phyloP scores from a whole-genome alignment of 1,284 basidiomycete genomes.

The Prillingera fragicola region DNA sequence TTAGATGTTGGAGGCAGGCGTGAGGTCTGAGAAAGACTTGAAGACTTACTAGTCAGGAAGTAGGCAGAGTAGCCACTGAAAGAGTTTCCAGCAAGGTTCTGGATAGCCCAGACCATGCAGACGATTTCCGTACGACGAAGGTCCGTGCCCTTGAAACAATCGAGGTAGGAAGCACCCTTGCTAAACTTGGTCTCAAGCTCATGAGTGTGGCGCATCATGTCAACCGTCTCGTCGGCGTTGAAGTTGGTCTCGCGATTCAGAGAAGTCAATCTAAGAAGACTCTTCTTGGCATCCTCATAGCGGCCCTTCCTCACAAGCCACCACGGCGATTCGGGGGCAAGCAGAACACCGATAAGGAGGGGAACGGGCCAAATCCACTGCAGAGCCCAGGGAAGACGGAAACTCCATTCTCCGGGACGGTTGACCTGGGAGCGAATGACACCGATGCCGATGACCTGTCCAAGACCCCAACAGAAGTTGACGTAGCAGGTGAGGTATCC shows the following conservation, averaged over 20 bases:
- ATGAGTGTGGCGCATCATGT: slow-evolving; percentile 47
- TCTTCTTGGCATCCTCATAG: slow-evolving; percentile 49
- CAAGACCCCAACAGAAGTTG: slow-evolving; percentile 45
- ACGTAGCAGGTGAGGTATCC: slow-evolving; percentile 43
- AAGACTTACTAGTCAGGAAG: background rate
- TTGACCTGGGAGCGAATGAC: slow-evolving; percentile 40
- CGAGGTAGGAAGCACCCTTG: slow-evolving; percentile 42
- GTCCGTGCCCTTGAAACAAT: slow-evolving; percentile 50
- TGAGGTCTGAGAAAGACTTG: background rate
- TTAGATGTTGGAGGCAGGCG: slow-evolving; percentile 31
- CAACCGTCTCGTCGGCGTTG: slow-evolving; percentile 48
- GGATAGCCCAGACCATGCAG: slow-evolving; percentile 41
- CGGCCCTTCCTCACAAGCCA: slow-evolving; percentile 28
- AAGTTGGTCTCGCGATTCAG: slow-evolving; percentile 37
- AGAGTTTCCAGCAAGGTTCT: slow-evolving; percentile 42
- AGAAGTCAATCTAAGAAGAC: slow-evolving; percentile 44
- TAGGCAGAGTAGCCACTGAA: slow-evolving; percentile 23
- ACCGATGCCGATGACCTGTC: slow-evolving; percentile 42
- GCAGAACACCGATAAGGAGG: slow-evolving; percentile 31
- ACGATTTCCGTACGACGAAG: slow-evolving; percentile 45
- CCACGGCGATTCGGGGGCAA: slow-evolving; percentile 28
- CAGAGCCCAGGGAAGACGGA: slow-evolving; percentile 39
- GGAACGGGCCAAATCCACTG: slow-evolving; percentile 42
- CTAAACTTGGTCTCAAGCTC: slow-evolving; percentile 37
- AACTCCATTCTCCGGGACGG: slow-evolving; percentile 35